Percentiles rank a stretch among this genome's conserved stretches.
These are phyloP conservation scores for Oenanthe sinensis DNA, from an alignment of 129 eudicot genomes.

Conservation along the genomic window DNA sequence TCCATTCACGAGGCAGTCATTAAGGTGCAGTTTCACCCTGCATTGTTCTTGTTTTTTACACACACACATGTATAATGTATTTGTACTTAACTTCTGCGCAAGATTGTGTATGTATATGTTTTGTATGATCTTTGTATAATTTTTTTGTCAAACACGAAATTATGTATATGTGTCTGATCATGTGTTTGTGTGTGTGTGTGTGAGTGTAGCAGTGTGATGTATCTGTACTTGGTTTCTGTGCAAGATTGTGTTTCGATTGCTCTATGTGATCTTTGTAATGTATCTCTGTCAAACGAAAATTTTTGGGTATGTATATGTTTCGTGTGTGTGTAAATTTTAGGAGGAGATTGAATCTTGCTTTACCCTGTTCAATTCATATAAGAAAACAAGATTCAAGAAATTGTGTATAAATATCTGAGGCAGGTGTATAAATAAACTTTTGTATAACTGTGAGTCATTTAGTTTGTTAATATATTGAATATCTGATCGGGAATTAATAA, in stretches of 20 bases:
- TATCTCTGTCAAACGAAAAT: too few relatives aligned
- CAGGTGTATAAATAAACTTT: neutral
- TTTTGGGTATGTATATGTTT: neutral
- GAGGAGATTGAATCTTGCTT: neutral
- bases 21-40: neutral
- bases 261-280: neutral
- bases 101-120: neutral
- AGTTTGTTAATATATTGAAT: neutral
- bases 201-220: too few relatives aligned
- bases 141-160: too few relatives aligned
- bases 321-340: neutral
- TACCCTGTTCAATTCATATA: neutral
- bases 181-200: too few relatives aligned
- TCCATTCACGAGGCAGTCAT: neutral
- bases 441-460: neutral
- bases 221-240: too few relatives aligned
- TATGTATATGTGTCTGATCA: too few relatives aligned
- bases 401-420: neutral
- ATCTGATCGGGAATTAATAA: too few relatives aligned
- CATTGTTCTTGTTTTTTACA: neutral
- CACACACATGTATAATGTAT: neutral
- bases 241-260: neutral
- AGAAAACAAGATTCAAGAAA: neutral
- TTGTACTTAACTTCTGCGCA: neutral
- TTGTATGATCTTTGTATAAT: too few relatives aligned